phyloP scores from a whole-genome alignment of 2,329 filamentous ascomycete species.

The Verticillium tricorpus region DNA sequence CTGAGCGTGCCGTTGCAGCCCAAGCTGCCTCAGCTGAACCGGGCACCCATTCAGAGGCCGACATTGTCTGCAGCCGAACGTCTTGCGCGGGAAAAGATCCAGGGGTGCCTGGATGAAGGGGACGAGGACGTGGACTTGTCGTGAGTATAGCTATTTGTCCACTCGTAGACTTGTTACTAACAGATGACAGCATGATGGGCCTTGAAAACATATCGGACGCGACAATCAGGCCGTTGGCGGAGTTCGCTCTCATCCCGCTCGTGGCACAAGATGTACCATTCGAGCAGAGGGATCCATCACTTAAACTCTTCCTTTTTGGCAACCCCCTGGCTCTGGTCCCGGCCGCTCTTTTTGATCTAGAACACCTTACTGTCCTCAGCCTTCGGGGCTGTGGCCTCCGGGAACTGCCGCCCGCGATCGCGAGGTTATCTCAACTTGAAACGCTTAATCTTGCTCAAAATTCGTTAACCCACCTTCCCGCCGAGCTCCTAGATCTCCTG shows the following conservation, averaged over 20 bases:
- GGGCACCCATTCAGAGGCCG: slow-evolving; percentile 19
- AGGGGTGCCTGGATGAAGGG: slow-evolving; percentile 52
- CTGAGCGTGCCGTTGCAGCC: slow-evolving; percentile 25
- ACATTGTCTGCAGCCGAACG: slow-evolving; percentile 37
- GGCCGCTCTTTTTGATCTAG: slow-evolving; percentile 55
- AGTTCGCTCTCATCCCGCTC: slow-evolving; percentile 48
- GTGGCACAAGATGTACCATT: slow-evolving; percentile 56
- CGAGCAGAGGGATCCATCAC: slow-evolving; percentile 49
- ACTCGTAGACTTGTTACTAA: slow-evolving; percentile 3
- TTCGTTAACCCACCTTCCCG: slow-evolving; percentile 54
- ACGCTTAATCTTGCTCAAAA: slow-evolving; percentile 66
- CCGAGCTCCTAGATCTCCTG: slow-evolving; percentile 57
- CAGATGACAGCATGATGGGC: slow-evolving; percentile 30
- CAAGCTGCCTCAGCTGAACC: slow-evolving; percentile 32
- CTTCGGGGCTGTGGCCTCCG: slow-evolving; percentile 59
- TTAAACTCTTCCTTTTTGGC: slow-evolving; percentile 57
- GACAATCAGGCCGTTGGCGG: slow-evolving; percentile 51
- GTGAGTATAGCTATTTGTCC: slow-evolving; percentile 32
- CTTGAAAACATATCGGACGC: slow-evolving; percentile 51
- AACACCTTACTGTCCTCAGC: slow-evolving; percentile 59
- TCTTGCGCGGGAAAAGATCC: slow-evolving; percentile 40
- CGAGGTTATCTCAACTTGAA: slow-evolving; percentile 51
- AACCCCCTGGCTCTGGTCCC: slow-evolving; percentile 57
- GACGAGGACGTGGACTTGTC: slow-evolving; percentile 58
- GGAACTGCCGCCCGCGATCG: slow-evolving; percentile 57